Evolutionary conservation across 176 grass and related monocot species (phyloP), one percentile per base, ranked within the genome.

Genomic region (Tillandsia leiboldiana): DNA sequence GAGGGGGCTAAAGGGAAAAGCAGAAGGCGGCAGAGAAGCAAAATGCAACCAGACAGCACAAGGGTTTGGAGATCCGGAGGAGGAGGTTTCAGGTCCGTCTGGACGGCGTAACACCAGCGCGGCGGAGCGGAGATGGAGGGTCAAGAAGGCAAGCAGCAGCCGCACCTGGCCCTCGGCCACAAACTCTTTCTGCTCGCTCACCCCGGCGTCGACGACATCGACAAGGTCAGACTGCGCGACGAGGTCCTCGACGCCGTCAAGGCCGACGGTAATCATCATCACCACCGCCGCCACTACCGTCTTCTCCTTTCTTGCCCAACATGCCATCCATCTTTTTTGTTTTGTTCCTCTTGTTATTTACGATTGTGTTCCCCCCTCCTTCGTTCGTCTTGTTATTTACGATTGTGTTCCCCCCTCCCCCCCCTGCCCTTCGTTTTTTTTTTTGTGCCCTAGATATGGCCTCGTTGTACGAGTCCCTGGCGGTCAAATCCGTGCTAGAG

Each of bases 111-210:
- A 29, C 74, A 27, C 48, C 28, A 66, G 51, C 66, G 63, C 15
- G 73, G 74, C 50, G 69, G 69, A 50, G 77, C 83, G 78, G 82
- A 85, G 66, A 74, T 70, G 51, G 80, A 72, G 68, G 87, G 83
- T 12, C 70, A 87, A 66, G 75, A 87, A 57, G 90, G 84, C 59
- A 87, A 85, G 71, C 82, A 90, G 84, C 87, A 88, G 50, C 82
- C 87, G 69, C 94, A 93, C 71, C 87, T 99, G 71, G 58, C 80
- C 12, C 78, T 99, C 65, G 84, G 87, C 51, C 69, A 93, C 87
- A 99, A 90, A 80, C 82, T 93, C 66, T 99, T 99, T 72, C 87
- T 93, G 4, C 82, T 99, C 23, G 78, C 94, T 48, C 94, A 82
- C 22, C 64, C 84, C 0, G 94, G 93, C 65, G 78, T 93, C 13